Conservation (phyloP, 2,329 filamentous ascomycete species). For the Ophiostoma quercus region DNA sequence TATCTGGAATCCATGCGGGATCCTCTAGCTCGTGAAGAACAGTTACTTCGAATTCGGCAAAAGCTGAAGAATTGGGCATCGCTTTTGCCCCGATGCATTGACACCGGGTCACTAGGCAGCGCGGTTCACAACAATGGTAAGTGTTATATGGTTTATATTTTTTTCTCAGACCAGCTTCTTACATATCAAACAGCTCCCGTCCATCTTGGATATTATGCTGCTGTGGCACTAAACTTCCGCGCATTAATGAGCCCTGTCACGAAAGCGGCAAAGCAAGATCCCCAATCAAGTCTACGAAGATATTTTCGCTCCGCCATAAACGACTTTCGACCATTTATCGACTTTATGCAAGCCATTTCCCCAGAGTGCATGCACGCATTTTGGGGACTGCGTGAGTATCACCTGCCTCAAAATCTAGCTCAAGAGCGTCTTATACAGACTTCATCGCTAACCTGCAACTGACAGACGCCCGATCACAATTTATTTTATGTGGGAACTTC, state of each 20-base stretch:
- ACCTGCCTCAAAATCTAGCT: too few species aligned
- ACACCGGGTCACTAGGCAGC: constrained; percentile 28
- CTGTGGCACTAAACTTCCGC: background rate
- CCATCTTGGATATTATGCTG: background rate
- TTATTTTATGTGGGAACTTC: background rate
- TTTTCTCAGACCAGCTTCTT: background rate
- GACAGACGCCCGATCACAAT: background rate
- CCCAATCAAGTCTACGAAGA: constrained; percentile 20
- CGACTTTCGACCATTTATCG: constrained; percentile 38
- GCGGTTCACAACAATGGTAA: constrained; percentile 27
- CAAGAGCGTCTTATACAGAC: background rate
- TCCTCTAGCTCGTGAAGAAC: background rate
- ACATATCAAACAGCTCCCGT: background rate
- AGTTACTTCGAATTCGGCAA: constrained; percentile 28
- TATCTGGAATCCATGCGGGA: background rate
- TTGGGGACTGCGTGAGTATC: constrained; percentile 42
- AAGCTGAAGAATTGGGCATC: constrained; percentile 36
- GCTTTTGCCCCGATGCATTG: constrained; percentile 36
- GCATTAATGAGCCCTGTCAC: background rate
- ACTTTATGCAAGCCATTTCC: constrained; percentile 37
- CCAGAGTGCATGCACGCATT: constrained; percentile 39
- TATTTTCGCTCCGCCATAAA: constrained; percentile 36
- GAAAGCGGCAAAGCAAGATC: background rate
- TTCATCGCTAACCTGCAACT: background rate
- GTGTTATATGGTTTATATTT: background rate